These are phyloP conservation scores for Malus hybrid DNA, from an alignment of 331 rosid species.

Conservation along the genomic window DNA sequence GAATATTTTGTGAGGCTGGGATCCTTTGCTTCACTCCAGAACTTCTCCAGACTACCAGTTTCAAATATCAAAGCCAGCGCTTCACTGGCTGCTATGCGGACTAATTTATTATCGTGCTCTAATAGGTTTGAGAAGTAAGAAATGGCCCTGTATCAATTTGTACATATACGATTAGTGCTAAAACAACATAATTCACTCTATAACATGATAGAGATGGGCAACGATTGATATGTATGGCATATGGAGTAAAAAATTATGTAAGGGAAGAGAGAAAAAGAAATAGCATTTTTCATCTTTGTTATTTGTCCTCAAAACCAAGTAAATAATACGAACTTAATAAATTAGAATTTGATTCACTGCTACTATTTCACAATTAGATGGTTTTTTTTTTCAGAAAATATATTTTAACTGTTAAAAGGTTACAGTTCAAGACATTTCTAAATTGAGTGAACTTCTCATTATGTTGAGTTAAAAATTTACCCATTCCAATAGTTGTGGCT, in stretches of 20 bases:
- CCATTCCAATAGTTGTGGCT: slow-evolving; percentile 27
- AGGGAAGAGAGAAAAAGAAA: not conserved
- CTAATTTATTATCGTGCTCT: slow-evolving; percentile 16
- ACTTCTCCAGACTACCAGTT: slow-evolving; percentile 18
- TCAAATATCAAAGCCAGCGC: slow-evolving; percentile 34
- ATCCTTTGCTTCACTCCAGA: slow-evolving; percentile 15
- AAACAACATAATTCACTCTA: not conserved
- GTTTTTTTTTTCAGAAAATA: not conserved
- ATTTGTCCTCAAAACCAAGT: not conserved
- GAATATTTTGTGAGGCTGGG: not conserved
- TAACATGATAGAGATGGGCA: not conserved
- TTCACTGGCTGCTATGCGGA: slow-evolving; percentile 18
- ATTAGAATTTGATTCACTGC: not conserved
- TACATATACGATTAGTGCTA: not conserved
- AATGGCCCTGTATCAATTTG: slow-evolving; percentile 19
- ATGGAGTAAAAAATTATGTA: not conserved
- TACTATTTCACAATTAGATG: not conserved
- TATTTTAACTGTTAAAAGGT: not conserved
- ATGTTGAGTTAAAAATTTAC: slow-evolving; percentile 10
- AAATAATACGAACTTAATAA: not conserved
- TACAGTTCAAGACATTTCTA: not conserved
- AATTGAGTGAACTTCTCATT: not conserved
- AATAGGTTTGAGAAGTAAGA: slow-evolving; percentile 13
- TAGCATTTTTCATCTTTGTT: not conserved
- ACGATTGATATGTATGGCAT: not conserved